Percentiles rank a stretch among this genome's conserved stretches.
These are phyloP conservation scores for Aspergillus fijiensis DNA, from an alignment of 2,329 filamentous ascomycete species.

Conservation along the genomic window DNA sequence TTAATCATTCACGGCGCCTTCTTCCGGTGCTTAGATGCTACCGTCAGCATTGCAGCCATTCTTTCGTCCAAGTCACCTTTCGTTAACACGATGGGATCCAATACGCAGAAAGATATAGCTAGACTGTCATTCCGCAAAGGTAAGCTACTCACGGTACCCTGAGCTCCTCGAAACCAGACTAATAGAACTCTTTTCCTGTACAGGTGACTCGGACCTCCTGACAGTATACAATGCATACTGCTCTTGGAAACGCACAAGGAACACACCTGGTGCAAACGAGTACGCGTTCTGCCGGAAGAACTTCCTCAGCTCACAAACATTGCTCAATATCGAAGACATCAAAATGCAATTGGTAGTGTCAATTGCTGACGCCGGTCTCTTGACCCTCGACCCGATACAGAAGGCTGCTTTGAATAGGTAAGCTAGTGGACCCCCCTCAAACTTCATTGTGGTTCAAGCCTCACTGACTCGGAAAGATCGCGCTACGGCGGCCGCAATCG, in stretches of 20 bases:
- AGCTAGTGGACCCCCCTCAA: background rate
- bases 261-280: slow-evolving; percentile 68
- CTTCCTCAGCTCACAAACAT: slow-evolving; percentile 82
- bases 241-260: slow-evolving; percentile 81
- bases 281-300: slow-evolving; percentile 93
- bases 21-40: slow-evolving; percentile 88
- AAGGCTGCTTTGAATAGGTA: slow-evolving; percentile 66
- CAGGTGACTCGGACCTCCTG: slow-evolving; percentile 82
- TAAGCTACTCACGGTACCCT: slow-evolving; percentile 21
- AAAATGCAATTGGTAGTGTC: slow-evolving; percentile 87
- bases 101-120: slow-evolving; percentile 76
- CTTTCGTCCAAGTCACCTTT: slow-evolving; percentile 95
- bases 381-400: slow-evolving; percentile 73
- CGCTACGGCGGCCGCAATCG: slow-evolving; percentile 67
- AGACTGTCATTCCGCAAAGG: slow-evolving; percentile 74
- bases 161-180: background rate
- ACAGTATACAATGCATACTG: slow-evolving; percentile 93
- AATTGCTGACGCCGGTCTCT: slow-evolving; percentile 79
- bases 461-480: slow-evolving; percentile 34
- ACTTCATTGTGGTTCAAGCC: background rate
- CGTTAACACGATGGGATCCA: slow-evolving; percentile 78
- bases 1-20: slow-evolving; percentile 81
- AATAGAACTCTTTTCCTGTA: background rate
- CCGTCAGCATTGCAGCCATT: slow-evolving; percentile 87
- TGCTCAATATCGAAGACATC: slow-evolving; percentile 90